Evolutionary conservation across 139 green algal species (phyloP), one percentile per base, ranked within the genome.

Genomic region (Pleodorina starrii): DNA sequence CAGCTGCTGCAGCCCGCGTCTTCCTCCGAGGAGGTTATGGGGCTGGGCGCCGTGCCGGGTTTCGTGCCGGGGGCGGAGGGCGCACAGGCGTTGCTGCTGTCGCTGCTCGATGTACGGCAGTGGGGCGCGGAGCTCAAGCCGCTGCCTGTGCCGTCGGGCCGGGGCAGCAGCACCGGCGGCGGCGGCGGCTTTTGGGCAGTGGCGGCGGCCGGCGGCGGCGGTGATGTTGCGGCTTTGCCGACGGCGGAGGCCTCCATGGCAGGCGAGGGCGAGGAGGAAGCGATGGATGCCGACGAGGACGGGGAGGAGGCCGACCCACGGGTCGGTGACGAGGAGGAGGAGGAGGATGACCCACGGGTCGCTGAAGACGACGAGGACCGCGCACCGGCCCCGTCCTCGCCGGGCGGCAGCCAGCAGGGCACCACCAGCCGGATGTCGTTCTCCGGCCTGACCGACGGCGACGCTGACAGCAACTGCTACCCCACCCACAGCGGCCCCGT

Each of bases 81-180:
- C 29, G 63, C 82, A 14, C 82, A 88, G 46, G 46, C 32, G 44
- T 44, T 88, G 44, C 66, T 88, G 66, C 66, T 88, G 66, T 79
- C 82, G 32, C 43, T 88, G 44, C 7, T 88, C 35, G 82, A 88
- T 42, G 82, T 88, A 11, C n/a, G 44, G 82, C 82, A 79, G 43
- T 88, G 82, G 82, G 82, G 27, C 2, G 5, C 43, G 40, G 44
- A 35, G 44, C 14, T 66, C 1, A 44, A 23, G 57, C 77, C 23
- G 19, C 21, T 63, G 51, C 14, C 27, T 35, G 36, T 1, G 27
- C 79, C 79, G 19, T 29, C 19, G 36, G 23, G 21, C 21, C 54
- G 10, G 36, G 54, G 29, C 29, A 66, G 54, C 54, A 66, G 54
- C 54, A 12, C 25, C 7, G 5, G 54, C 54, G n/a, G n/a, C n/a